Conservation (phyloP, 306 rosid species). For the Inga laurina region DNA sequence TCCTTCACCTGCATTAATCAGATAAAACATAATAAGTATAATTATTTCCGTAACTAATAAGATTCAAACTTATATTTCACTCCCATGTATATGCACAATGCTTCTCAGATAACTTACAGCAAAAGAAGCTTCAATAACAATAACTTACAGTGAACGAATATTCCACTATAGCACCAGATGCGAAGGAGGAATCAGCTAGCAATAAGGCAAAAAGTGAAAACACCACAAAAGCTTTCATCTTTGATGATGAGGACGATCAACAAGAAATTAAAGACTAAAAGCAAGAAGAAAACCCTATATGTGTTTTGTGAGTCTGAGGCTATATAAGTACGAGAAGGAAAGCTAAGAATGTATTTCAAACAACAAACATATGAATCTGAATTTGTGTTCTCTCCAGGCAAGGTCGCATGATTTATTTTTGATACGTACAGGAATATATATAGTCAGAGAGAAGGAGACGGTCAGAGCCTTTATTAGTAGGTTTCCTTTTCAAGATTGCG, state of each 20-base stretch:
- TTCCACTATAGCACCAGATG: slow-evolving; percentile 46
- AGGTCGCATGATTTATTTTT: not conserved
- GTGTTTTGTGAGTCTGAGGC: not conserved
- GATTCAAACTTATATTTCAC: not conserved
- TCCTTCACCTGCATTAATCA: slow-evolving; percentile 31
- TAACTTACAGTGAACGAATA: slow-evolving; percentile 42
- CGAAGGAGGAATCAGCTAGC: slow-evolving; percentile 38
- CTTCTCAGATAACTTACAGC: not conserved
- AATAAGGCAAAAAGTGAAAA: slow-evolving; percentile 25
- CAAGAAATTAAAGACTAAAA: not conserved
- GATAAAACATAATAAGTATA: not conserved
- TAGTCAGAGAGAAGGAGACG: not conserved
- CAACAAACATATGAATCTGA: not conserved
- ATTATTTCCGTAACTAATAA: not conserved
- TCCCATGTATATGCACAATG: not conserved
- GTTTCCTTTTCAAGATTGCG: not conserved
- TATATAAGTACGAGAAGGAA: not conserved
- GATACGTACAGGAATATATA: not conserved
- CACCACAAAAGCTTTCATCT: slow-evolving; percentile 38
- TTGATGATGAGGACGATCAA: not conserved
- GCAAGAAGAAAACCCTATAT: not conserved
- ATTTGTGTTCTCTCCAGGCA: not conserved
- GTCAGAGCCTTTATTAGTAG: not conserved
- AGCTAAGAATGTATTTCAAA: not conserved
- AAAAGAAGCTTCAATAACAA: not conserved